These are phyloP conservation scores for Mycena polygramma DNA, from an alignment of 768 basidiomycete species.

Conservation along the genomic window DNA sequence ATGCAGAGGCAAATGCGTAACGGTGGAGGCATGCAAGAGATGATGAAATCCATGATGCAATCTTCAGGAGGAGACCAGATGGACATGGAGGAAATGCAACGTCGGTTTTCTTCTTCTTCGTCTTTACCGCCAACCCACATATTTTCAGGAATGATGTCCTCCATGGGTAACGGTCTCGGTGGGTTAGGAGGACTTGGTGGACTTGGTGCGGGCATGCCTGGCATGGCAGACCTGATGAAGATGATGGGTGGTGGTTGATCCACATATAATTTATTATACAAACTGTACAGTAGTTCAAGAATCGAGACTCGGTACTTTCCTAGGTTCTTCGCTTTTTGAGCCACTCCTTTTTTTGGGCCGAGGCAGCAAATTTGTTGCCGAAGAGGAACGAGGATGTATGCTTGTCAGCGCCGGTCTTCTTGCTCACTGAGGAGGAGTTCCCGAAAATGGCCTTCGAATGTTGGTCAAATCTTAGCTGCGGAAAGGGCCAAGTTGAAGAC, in stretches of 20 bases:
- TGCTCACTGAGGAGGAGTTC: slow-evolving; percentile 67
- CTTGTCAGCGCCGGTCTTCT: slow-evolving; percentile 86
- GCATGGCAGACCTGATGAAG: slow-evolving; percentile 85
- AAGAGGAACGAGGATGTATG: slow-evolving; percentile 85
- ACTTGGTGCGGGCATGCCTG: slow-evolving; percentile 67
- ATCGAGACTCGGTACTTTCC: slow-evolving; percentile 23
- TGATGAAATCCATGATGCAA: slow-evolving; percentile 99
- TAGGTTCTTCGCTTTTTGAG: slow-evolving; percentile 53
- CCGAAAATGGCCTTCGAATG: slow-evolving; percentile 69
- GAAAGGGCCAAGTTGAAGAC: slow-evolving; percentile 43
- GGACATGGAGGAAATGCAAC: slow-evolving; percentile 96
- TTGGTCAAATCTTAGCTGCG: slow-evolving; percentile 1
- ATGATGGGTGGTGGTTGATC: slow-evolving; percentile 80
- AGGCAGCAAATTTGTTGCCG: slow-evolving; percentile 78
- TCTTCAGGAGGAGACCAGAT: slow-evolving; percentile 90
- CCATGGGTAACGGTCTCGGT: slow-evolving; percentile 76
- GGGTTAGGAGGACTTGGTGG: slow-evolving; percentile 69
- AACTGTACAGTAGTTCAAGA: slow-evolving; percentile 33
- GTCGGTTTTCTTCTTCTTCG: slow-evolving; percentile 57
- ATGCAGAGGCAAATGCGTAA: slow-evolving; percentile 86
- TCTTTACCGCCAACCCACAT: slow-evolving; percentile 22
- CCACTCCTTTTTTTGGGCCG: slow-evolving; percentile 71
- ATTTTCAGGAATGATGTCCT: slow-evolving; percentile 84
- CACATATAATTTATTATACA: slow-evolving; percentile 12
- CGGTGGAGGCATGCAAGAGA: slow-evolving; percentile 94